These are phyloP conservation scores for Cordyceps cateniannulata DNA, from an alignment of 2,329 filamentous ascomycete genomes.

Conservation along the genomic window DNA sequence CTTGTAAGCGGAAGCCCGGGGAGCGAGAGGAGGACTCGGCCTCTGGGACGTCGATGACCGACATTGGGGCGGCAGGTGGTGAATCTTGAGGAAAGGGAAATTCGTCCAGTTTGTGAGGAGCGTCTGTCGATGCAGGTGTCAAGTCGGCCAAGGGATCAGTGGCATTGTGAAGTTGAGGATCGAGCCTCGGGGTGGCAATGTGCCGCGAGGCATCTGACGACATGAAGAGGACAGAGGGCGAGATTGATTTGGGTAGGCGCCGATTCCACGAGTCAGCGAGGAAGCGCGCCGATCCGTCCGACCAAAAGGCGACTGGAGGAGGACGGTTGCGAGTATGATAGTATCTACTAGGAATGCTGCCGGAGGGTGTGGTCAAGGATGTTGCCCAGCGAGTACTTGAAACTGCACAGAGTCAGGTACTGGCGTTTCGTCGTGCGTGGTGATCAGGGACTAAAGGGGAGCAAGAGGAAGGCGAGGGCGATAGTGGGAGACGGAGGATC, in stretches of 20 bases:
- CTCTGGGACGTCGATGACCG: neutral
- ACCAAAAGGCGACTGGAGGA: neutral
- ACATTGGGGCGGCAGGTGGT: neutral
- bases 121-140: neutral
- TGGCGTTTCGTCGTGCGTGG: too few relatives aligned
- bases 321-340: too few relatives aligned
- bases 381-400: too few relatives aligned
- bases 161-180: neutral
- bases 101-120: neutral
- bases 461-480: neutral
- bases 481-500: neutral
- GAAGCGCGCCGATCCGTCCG: neutral
- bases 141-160: neutral
- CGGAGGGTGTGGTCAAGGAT: too few relatives aligned
- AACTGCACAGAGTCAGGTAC: too few relatives aligned
- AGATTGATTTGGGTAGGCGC: neutral
- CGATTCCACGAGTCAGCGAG: neutral
- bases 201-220: slow-evolving; percentile 1
- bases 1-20: neutral
- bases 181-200: neutral
- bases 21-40: neutral
- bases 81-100: neutral
- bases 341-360: too few relatives aligned
- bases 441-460: too few relatives aligned
- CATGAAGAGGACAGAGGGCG: neutral